Evolutionary conservation across 306 rosid genomes (phyloP).

Genomic region (Lagenaria siceraria): DNA sequence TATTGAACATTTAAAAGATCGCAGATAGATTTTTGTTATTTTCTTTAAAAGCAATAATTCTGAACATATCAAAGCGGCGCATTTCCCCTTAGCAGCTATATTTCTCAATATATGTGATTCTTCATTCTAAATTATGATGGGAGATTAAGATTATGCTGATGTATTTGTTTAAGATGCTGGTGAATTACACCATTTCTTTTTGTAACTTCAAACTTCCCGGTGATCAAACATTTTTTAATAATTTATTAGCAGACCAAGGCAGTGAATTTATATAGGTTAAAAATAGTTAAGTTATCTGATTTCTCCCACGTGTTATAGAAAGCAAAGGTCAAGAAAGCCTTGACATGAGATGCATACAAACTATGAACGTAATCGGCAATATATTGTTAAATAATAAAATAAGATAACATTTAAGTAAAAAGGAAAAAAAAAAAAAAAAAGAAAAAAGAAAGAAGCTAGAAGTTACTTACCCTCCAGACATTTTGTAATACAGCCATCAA

Average conservation of each 20-base stretch:
- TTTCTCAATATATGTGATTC: background rate
- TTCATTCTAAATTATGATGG: background rate
- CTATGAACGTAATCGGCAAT: background rate
- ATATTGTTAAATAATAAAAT: background rate
- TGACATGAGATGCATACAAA: background rate
- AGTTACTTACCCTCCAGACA: slow-evolving; percentile 49
- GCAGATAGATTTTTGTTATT: background rate
- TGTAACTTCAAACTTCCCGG: background rate
- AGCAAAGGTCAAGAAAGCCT: background rate
- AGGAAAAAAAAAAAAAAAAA: too few relatives aligned
- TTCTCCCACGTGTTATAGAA: background rate
- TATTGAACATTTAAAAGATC: background rate
- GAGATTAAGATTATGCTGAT: background rate
- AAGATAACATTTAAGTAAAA: background rate
- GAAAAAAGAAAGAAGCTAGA: background rate
- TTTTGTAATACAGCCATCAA: slow-evolving; percentile 31
- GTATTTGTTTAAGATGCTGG: background rate
- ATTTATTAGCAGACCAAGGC: background rate
- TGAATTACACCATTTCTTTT: background rate
- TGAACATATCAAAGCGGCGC: background rate
- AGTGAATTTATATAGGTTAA: background rate
- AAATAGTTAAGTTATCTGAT: background rate
- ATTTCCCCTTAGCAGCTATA: background rate
- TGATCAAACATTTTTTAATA: background rate
- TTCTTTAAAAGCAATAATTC: background rate